Base-by-base conservation (phyloP, 2,329 filamentous ascomycete species). In the Cytospora paraplurivora region DNA sequence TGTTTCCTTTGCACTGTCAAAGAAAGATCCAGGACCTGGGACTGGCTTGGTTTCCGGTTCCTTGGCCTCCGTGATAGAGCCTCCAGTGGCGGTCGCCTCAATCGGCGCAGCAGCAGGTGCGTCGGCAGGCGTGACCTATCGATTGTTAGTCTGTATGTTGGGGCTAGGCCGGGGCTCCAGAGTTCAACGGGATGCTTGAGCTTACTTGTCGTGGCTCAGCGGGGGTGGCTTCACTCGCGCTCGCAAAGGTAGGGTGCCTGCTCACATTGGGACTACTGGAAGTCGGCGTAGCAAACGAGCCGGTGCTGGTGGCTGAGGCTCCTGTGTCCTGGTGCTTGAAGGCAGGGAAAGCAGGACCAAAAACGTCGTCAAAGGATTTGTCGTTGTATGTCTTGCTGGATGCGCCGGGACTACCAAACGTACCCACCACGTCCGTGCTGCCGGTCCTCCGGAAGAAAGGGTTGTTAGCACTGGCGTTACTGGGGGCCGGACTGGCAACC, bases 401-500 rank as follows among this genome's bases (percentile, higher is more conserved):
- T 49, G 77, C 71, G 12, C 82, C 76, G 13, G 82, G 78, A 12
- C 82, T 78, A 35, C 78, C 73, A 66, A 85, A 86, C 15, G 82
- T 77, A 49, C 81, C 79, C 76, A 84, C 82, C 64, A 86, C 82
- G 67, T 87, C 83, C 47, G 85, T 81, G 75, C 86, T 88, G 63
- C 81, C 83, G 54, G 86, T 85, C 53, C 86, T 81, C 72, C 92
- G 88, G 80, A 97, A 97, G 81, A 99, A 99, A 0, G 95, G 95
- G 74, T 99, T 99, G 71, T 93, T 97, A 69, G 85, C 91, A 74
- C 89, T 94, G 52, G 87, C 81, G 3, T 82, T 83, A 47, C 88
- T 90, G 59, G 81, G 81, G 62, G 87, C 83, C 50, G 93, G 92
- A 75, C 91, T 96, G 62, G 82, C 84, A 58, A 92, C 81, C 64